Evolutionary conservation across 257 asterid genomes (phyloP), one percentile per base, ranked within the genome.

Genomic region (Gentiana straminea): DNA sequence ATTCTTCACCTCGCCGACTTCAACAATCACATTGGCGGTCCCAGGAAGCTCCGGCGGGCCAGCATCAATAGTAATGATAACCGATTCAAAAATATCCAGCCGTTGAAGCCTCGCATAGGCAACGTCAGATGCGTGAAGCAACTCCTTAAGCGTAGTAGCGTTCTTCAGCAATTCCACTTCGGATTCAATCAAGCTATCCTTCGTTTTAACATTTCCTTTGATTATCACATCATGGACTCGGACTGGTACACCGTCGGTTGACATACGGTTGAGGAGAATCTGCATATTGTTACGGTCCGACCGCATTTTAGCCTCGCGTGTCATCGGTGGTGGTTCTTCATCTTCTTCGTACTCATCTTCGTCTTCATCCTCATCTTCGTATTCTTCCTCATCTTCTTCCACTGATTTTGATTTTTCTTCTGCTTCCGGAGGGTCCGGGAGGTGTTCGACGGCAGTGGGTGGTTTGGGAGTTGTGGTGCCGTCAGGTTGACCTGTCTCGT

Each of bases 21-120:
- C 86, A 35, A 92, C 84, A 58, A 92, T 66, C 15, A 92, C 79
- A 47, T 86, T 92, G 8, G 95, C 81, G 1, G 99, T 89, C 11
- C 94, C 96, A 12, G 99, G 97, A 33, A 92, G 82, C 72, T 89
- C 96, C 35, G 81, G 83, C 7, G 99, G 99, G 0, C 99, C 99
- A 0, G 92, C 66, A 66, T 89, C 96, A 3, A 92, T 79, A 7
- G 91, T 84, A 44, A 92, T 79, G 41, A 41, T 79, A 58, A 86
- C 94, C 4, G 97, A 74, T 59, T 92, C 94, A 33, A 92, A 92
- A 58, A 92, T 76, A 38, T 79, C 95, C 3, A 92, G 77, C 13
- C 66, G 69, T 4, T 77, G 86, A 64, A 92, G 81, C 64, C 79
- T 75, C 44, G 73, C 70, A 74, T 73, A 83, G 53, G 85, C 94